These are phyloP conservation scores for Volvox reticuliferus DNA, from an alignment of 139 green algal genomes.

Conservation along the genomic window DNA sequence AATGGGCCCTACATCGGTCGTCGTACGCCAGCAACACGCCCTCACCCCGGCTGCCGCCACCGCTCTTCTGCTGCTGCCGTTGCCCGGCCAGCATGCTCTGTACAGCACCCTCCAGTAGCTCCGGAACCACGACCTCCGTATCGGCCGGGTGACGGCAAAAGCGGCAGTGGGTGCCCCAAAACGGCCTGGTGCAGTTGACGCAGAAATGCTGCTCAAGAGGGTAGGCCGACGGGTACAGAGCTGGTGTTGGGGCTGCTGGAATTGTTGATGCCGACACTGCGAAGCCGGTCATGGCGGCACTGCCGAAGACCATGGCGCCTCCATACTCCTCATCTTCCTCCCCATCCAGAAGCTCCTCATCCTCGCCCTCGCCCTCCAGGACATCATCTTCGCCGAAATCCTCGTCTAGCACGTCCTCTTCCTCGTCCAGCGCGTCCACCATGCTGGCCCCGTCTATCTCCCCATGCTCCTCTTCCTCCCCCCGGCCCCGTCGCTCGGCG, in stretches of 20 bases:
- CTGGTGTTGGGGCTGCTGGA: background rate
- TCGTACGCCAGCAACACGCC: slow-evolving; percentile 43
- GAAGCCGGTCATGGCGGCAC: background rate
- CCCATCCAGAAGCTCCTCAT: slow-evolving; percentile 16
- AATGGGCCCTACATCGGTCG: slow-evolving; percentile 34
- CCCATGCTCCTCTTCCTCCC: background rate
- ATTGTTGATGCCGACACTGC: background rate
- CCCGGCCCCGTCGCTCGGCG: background rate
- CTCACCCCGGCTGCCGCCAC: background rate
- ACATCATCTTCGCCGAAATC: background rate
- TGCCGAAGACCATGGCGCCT: no score
- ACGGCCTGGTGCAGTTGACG: slow-evolving; percentile 49
- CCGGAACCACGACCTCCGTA: slow-evolving; percentile 7
- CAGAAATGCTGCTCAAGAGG: background rate
- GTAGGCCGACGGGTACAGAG: background rate
- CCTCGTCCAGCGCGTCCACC: slow-evolving; percentile 2
- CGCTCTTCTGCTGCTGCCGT: background rate
- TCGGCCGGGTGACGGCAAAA: slow-evolving; percentile 24
- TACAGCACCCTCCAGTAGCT: slow-evolving; percentile 25
- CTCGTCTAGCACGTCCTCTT: background rate
- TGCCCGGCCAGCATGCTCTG: slow-evolving; percentile 16
- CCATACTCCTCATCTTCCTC: background rate
- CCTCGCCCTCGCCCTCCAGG: background rate
- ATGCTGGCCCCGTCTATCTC: background rate
- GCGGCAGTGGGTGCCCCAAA: slow-evolving; percentile 26